phyloP scores from a whole-genome alignment of 805 yeast species.

The Wickerhamomyces kurtzmanii region DNA sequence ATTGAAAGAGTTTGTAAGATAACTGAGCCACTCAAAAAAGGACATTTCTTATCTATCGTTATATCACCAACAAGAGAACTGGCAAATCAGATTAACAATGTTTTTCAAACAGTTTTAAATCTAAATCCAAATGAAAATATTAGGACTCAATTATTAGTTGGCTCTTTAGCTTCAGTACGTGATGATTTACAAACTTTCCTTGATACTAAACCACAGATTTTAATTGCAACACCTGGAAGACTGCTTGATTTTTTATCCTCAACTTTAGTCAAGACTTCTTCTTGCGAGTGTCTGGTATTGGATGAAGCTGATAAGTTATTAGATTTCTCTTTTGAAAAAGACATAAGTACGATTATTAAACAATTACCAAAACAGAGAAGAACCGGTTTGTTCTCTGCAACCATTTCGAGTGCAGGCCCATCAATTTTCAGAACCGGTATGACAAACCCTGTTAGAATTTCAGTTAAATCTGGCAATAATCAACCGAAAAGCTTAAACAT shows the following conservation, averaged over 20 bases:
- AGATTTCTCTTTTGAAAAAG: constrained; percentile 65
- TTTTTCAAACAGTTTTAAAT: constrained; percentile 48
- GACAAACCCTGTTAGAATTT: constrained; percentile 84
- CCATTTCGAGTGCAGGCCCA: constrained; percentile 73
- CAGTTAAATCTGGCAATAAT: constrained; percentile 49
- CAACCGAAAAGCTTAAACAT: constrained; percentile 60
- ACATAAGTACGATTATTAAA: constrained; percentile 57
- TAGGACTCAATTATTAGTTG: constrained; percentile 53
- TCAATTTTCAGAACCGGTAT: constrained; percentile 80
- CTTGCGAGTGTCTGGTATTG: constrained; percentile 65
- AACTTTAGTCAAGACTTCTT: constrained; percentile 43
- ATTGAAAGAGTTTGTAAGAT: constrained; percentile 48
- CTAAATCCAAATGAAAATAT: constrained; percentile 46
- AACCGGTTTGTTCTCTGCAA: constrained; percentile 91
- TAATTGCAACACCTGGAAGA: constrained; percentile 93
- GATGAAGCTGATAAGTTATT: constrained; percentile 92
- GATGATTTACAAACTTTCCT: constrained; percentile 61
- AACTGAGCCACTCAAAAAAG: constrained; percentile 30
- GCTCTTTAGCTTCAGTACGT: constrained; percentile 50
- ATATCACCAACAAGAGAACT: constrained; percentile 61
- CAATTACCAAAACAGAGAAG: constrained; percentile 83
- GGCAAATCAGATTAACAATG: constrained; percentile 63
- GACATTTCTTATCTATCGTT: constrained; percentile 63
- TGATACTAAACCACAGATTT: constrained; percentile 51
- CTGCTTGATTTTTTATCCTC: constrained; percentile 62